Conservation (phyloP, 2,329 filamentous ascomycete genomes). For the Rasamsonia emersonii region DNA sequence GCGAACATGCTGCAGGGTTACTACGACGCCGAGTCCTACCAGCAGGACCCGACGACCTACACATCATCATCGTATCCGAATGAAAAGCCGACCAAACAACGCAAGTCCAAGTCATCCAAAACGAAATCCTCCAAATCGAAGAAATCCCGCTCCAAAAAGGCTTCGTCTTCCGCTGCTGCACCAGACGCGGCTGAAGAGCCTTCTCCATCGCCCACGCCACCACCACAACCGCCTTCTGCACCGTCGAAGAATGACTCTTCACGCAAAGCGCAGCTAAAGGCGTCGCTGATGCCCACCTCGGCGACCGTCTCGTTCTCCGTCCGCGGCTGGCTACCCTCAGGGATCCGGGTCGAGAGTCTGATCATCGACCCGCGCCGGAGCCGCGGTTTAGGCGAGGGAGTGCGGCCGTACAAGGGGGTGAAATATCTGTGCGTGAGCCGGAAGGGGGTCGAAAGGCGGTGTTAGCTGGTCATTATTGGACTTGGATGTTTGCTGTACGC, state of each 20-base stretch:
- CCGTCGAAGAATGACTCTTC: constrained; percentile 12
- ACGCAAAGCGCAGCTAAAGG: constrained; percentile 54
- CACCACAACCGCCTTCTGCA: constrained; percentile 11
- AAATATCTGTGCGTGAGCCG: constrained; percentile 79
- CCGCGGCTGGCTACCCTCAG: constrained; percentile 57
- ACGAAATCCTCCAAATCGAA: constrained; percentile 22
- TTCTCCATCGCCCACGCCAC: constrained; percentile 8
- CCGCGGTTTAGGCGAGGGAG: constrained; percentile 71
- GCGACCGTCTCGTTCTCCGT: constrained; percentile 58
- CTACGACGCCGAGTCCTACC: constrained; percentile 30
- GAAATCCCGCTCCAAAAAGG: constrained; percentile 18
- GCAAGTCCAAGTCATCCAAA: constrained; percentile 29
- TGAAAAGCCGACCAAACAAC: constrained; percentile 13
- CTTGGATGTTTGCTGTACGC: no score
- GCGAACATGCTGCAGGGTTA: constrained; percentile 38
- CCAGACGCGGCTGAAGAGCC: constrained; percentile 11
- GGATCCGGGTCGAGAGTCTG: constrained; percentile 54
- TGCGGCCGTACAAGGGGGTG: constrained; percentile 95
- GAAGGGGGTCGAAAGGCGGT: constrained; percentile 43
- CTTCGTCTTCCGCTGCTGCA: constrained; percentile 6
- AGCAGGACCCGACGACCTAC: constrained; percentile 14
- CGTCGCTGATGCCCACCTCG: constrained; percentile 70
- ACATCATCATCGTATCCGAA: constrained; percentile 13
- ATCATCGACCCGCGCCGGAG: constrained; percentile 67
- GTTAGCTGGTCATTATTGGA: no score